Base-by-base conservation (phyloP, 306 rosid genomes). In the Begonia masoniana region DNA sequence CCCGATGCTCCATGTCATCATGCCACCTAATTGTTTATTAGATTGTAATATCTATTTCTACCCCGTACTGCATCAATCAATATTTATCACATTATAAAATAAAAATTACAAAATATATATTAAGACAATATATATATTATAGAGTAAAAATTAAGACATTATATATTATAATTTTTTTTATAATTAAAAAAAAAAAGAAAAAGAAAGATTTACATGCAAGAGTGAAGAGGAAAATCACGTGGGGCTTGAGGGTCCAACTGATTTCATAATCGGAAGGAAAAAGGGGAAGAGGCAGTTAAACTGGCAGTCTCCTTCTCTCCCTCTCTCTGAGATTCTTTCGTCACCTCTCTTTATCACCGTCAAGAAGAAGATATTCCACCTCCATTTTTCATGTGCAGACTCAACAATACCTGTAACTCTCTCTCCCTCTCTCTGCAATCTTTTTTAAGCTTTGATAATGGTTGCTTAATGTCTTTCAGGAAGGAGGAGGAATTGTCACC, bases 401-500 rank as follows among this genome's bases (percentile, higher is more conserved):
- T 13, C 14, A 1, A 14, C 14, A 15, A 14, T 10, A 14, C 5
- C 48, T 15, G 62, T 19, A 16, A 16, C 11, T 50, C 36, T 11
- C 42, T 50, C 12, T 19, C 39, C 17, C 24, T 54, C 49, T 41
- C 19, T 58, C 39, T 9, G 43, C 41, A 60, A 41, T 53, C 35
- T 17, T 23, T 43, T 45, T 6, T 21, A 42, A 13, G 10, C 10
- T 7, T 23, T n/a, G 41, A 41, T 13, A 13, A 15, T 55, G n/a
- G 21, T 48, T 39, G 26, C 55, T 48, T 23, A 16, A 26, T 52
- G 56, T 39, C 51, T 41, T 57, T 67, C 70, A 77, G 84, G 60
- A 35, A 52, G 77, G 73, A 66, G 74, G 57, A 63, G 51, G 63
- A 52, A 68, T 36, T 62, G 70, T 63, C 72, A 57, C 43, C 39